Evolutionary conservation across 192 early-diverging fungal genomes (phyloP).

Genomic region (Helicostylum pulchrum): DNA sequence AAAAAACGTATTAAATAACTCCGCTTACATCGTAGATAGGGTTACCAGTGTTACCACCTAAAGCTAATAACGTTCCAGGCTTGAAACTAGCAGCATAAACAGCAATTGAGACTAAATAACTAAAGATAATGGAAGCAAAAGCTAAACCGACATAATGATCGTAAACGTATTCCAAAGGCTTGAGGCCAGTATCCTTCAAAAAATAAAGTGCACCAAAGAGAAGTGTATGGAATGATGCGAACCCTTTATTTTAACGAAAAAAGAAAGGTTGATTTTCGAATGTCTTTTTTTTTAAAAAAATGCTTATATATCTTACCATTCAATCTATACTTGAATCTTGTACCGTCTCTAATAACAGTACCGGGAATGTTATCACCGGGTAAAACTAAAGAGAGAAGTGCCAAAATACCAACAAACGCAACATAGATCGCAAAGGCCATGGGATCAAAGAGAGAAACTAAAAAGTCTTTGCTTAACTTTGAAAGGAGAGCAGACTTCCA

Average conservation of each 20-base stretch:
- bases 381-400: conserved; percentile 59
- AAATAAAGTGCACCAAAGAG: conserved; percentile 48
- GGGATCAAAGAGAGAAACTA: conserved; percentile 26
- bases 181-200: conserved; percentile 47
- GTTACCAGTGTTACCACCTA: conserved; percentile 91
- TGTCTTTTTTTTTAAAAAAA: neutral
- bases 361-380: conserved; percentile 68
- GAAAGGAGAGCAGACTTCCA: neutral
- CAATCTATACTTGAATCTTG: conserved; percentile 72
- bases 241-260: conserved; percentile 26
- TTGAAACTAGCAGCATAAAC: conserved; percentile 78
- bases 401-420: conserved; percentile 71
- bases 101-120: conserved; percentile 60
- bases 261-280: neutral
- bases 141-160: conserved; percentile 76
- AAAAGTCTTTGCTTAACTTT: neutral
- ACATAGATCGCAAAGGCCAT: conserved; percentile 53
- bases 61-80: conserved; percentile 61
- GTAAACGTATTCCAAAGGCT: conserved; percentile 78
- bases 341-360: conserved; percentile 63
- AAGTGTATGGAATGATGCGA: conserved; percentile 47
- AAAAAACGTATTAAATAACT: neutral
- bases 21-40: conserved; percentile 72
- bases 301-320: conserved; percentile 47
- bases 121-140: conserved; percentile 63